A percentile compares a stretch with the other conserved stretches of the same genome.
Conservation (phyloP, 2,329 filamentous ascomycete species). For the Lecanicillium sp. region DNA sequence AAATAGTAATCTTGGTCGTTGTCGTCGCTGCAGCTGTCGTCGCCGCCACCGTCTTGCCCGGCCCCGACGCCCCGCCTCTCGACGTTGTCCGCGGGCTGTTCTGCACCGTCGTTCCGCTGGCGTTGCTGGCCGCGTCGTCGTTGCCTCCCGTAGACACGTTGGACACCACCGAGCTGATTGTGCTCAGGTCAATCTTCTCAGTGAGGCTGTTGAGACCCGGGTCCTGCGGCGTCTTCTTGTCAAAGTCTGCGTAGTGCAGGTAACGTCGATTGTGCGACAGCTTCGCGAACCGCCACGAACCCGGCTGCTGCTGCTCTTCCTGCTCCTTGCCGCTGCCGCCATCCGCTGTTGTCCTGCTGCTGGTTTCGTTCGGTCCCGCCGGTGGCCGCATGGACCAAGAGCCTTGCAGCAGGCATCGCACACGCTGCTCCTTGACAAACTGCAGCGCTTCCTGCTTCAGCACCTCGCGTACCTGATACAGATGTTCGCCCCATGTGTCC, state of each 20-base stretch:
- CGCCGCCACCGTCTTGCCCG: slow-evolving; percentile 1
- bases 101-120: slow-evolving; percentile 37
- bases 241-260: slow-evolving; percentile 85
- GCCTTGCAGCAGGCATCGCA: slow-evolving; percentile 80
- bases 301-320: slow-evolving; percentile 27
- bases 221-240: slow-evolving; percentile 54
- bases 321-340: slow-evolving; percentile 30
- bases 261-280: slow-evolving; percentile 87
- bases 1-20: slow-evolving; percentile 86
- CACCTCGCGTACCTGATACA: slow-evolving; percentile 85
- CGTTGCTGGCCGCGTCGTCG: slow-evolving; percentile 26
- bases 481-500: slow-evolving; percentile 86
- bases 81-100: slow-evolving; percentile 17
- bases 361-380: slow-evolving; percentile 27
- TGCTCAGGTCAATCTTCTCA: slow-evolving; percentile 80
- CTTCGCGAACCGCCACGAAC: slow-evolving; percentile 74
- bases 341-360: slow-evolving; percentile 30
- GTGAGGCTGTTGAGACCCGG: slow-evolving; percentile 67
- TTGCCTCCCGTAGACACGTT: slow-evolving; percentile 76
- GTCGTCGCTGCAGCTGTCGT: slow-evolving; percentile 40
- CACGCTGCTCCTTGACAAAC: slow-evolving; percentile 95
- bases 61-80: neutral
- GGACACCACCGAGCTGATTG: slow-evolving; percentile 87
- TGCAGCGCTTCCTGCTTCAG: slow-evolving; percentile 85
- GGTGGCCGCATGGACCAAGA: slow-evolving; percentile 70